A percentile compares a stretch with the other conserved stretches of the same genome.
phyloP scores from a whole-genome alignment of 805 yeast species.

The Wickerhamomyces silvicola region DNA sequence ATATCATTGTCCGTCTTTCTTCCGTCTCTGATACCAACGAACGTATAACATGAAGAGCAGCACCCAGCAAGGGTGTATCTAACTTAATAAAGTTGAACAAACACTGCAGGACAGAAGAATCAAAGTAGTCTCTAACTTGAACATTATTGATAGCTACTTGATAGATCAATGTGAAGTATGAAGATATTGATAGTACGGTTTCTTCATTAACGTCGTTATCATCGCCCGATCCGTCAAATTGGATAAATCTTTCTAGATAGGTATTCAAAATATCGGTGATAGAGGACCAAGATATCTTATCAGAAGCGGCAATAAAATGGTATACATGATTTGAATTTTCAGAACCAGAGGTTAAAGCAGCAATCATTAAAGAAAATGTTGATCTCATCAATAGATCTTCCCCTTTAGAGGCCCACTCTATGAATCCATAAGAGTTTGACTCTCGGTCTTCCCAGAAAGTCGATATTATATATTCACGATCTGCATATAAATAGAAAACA shows the following conservation, averaged over 20 bases:
- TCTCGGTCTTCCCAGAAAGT: slow-evolving; percentile 66
- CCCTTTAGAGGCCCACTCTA: slow-evolving; percentile 82
- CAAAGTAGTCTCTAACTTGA: slow-evolving; percentile 25
- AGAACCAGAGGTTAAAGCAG: slow-evolving; percentile 63
- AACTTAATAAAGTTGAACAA: slow-evolving; percentile 39
- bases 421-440: slow-evolving; percentile 68
- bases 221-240: slow-evolving; percentile 29
- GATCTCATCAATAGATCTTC: slow-evolving; percentile 80
- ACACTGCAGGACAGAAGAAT: slow-evolving; percentile 25
- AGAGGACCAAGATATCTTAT: slow-evolving; percentile 47
- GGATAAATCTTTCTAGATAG: slow-evolving; percentile 39
- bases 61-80: slow-evolving; percentile 45
- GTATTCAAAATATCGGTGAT: slow-evolving; percentile 49
- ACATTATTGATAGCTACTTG: slow-evolving; percentile 41
- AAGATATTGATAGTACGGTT: slow-evolving; percentile 64
- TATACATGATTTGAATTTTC: slow-evolving; percentile 46
- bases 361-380: slow-evolving; percentile 70
- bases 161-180: slow-evolving; percentile 61
- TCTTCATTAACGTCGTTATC: slow-evolving; percentile 71
- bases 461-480: slow-evolving; percentile 50
- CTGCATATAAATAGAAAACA: slow-evolving; percentile 59
- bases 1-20: slow-evolving; percentile 42
- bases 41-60: slow-evolving; percentile 50
- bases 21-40: slow-evolving; percentile 45
- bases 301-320: slow-evolving; percentile 35